A percentile compares a stretch with the other conserved stretches of the same genome.
Evolutionary conservation across 345 rosid genomes (phyloP).

Genomic region (Iberis pinnata): DNA sequence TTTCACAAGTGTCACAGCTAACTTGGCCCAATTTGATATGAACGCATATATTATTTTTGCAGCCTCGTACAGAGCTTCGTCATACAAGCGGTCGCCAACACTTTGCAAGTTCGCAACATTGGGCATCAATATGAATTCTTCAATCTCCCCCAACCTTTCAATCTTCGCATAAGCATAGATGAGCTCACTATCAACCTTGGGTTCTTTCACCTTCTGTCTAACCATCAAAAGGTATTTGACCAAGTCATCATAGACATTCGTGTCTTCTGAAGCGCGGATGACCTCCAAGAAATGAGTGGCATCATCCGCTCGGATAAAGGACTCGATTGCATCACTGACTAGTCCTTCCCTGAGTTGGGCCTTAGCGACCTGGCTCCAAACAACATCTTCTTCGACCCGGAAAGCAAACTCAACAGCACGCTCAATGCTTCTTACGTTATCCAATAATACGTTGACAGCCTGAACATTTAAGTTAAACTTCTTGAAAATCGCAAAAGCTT

Average conservation of each 20-base stretch:
- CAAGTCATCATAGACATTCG: constrained; percentile 87
- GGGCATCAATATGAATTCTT: constrained; percentile 96
- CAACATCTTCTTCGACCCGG: constrained; percentile 96
- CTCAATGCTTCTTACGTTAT: constrained; percentile 66
- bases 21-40: constrained; percentile 97
- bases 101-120: constrained; percentile 91
- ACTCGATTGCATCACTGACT: constrained; percentile 94
- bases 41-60: constrained; percentile 92
- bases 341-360: constrained; percentile 93
- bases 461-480: constrained; percentile 81
- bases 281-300: constrained; percentile 73
- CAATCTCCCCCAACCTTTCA: constrained; percentile 84
- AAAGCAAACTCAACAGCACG: constrained; percentile 97
- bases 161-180: constrained; percentile 98
- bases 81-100: constrained; percentile 96
- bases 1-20: constrained; percentile 93
- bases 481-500: constrained; percentile 82
- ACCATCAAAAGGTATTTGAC: constrained; percentile 96
- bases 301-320: constrained; percentile 91
- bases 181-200: constrained; percentile 94
- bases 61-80: constrained; percentile 89
- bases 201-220: constrained; percentile 92
- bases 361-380: constrained; percentile 96
- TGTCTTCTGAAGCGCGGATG: constrained; percentile 67
- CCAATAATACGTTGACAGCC: constrained; percentile 70